phyloP scores from a whole-genome alignment of 768 basidiomycete species.

The Hypholoma sublateritium region DNA sequence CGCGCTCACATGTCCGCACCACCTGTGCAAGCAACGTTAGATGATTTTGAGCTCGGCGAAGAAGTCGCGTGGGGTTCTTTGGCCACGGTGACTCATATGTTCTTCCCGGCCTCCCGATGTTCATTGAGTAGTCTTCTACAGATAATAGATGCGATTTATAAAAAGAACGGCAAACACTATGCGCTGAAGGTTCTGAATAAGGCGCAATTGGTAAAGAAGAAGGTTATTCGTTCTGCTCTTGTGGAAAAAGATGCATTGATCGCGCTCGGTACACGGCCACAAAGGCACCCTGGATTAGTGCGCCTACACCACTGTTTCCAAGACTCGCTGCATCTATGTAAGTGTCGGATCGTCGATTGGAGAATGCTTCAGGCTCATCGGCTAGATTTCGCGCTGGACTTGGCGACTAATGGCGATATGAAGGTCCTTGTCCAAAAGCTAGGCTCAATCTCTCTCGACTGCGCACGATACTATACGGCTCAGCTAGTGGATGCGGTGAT shows the following conservation, averaged over 20 bases:
- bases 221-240: conserved; percentile 74
- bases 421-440: conserved; percentile 68
- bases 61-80: conserved; percentile 32
- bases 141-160: conserved; percentile 29
- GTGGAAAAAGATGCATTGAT: conserved; percentile 81
- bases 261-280: conserved; percentile 55
- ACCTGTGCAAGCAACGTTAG: conserved; percentile 17
- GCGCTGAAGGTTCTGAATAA: conserved; percentile 68
- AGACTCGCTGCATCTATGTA: conserved; percentile 82
- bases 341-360: conserved; percentile 28
- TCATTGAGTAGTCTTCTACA: conserved; percentile 11
- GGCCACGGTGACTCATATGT: conserved; percentile 24
- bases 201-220: conserved; percentile 74
- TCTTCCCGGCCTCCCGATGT: background rate
- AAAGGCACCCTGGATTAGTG: conserved; percentile 74
- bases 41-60: conserved; percentile 28
- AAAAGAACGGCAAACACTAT: conserved; percentile 30
- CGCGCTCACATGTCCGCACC: conserved; percentile 4
- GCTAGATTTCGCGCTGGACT: conserved; percentile 77
- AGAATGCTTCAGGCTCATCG: conserved; percentile 5
- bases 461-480: conserved; percentile 83
- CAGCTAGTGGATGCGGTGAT: conserved; percentile 87
- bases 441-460: conserved; percentile 83
- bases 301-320: conserved; percentile 84
- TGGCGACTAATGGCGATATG: conserved; percentile 77